phyloP scores from a whole-genome alignment of 768 basidiomycete species.

The Podaxis rugospora region DNA sequence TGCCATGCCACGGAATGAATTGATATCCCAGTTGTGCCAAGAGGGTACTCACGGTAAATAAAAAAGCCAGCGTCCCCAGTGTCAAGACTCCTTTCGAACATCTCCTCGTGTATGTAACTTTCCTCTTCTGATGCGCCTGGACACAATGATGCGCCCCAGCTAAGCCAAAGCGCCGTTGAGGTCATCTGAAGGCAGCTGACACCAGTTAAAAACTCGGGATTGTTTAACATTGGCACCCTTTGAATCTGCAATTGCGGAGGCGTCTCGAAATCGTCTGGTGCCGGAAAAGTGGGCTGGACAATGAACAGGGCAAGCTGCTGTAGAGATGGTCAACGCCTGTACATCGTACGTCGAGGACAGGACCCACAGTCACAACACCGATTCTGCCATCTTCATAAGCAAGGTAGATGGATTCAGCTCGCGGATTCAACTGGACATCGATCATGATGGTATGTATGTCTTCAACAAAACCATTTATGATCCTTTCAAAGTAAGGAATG shows the following conservation, averaged over 20 bases:
- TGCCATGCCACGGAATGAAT: neutral
- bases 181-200: conserved; percentile 56
- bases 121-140: neutral
- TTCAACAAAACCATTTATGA: conserved; percentile 20
- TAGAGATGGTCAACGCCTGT: conserved; percentile 4
- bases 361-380: conserved; percentile 43
- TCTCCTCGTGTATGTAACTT: neutral
- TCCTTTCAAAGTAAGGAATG: conserved; percentile 36
- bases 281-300: conserved; percentile 15
- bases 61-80: neutral
- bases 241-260: conserved; percentile 11
- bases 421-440: conserved; percentile 36
- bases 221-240: conserved; percentile 21
- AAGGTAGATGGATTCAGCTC: conserved; percentile 40
- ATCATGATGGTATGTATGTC: conserved; percentile 29
- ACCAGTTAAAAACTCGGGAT: conserved; percentile 21
- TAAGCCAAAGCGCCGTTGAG: conserved; percentile 47
- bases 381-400: conserved; percentile 40
- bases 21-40: neutral
- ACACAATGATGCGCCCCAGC: conserved; percentile 21
- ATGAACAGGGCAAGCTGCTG: conserved; percentile 24
- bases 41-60: neutral
- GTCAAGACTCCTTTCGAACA: neutral
- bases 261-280: neutral
- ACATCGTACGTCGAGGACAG: neutral